Base-by-base conservation (phyloP, 441 rosid genomes). In the Jatropha podagrica region DNA sequence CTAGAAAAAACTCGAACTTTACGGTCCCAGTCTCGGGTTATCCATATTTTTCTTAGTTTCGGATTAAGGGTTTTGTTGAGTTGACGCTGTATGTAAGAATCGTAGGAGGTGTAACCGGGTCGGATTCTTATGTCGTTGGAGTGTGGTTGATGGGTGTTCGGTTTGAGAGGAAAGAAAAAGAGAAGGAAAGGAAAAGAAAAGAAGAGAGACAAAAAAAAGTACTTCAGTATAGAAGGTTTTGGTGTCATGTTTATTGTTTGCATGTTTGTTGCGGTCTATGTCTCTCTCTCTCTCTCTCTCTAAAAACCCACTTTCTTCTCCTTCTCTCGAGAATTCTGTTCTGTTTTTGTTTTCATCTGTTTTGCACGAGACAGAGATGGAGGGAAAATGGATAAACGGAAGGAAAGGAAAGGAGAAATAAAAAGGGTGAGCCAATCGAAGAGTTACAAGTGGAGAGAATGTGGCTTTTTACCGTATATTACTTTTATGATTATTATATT, bases 11-110 rank as follows among this genome's bases (percentile, higher is more conserved):
- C 95, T 27, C 73, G 84, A 78, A 94, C 79, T 82, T 94, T 92
- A 4, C 96, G 93, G 58, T 86, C 92, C 98, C 98, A 94, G 32
- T 94, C 98, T 7, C 96, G 88, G 37, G 93, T 92, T 26, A 84
- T 86, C 98, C 98, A 93, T 17, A 88, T 83, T 37, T 84, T 54
- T 3, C 97, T 76, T 15, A 95, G 92, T 81, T 87, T 92, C 0
- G 97, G 97, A 79, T 95, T 92, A 0, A 85, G 92, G 76, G 97
- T 95, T 76, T 95, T 95, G 87, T 90, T 92, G 73, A 95, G 97
- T 80, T 95, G 98, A 69, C 86, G 97, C 32, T 95, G 85, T 62
- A 95, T 84, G 94, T 95, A 93, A 27, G 92, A 68, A 3, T 88
- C 93, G 91, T 95, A 95, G 71, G 98, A 82, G 76, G 85, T 1